Conservation (phyloP, 177 flowering plant genomes). For the Tripterygium wilfordii region DNA sequence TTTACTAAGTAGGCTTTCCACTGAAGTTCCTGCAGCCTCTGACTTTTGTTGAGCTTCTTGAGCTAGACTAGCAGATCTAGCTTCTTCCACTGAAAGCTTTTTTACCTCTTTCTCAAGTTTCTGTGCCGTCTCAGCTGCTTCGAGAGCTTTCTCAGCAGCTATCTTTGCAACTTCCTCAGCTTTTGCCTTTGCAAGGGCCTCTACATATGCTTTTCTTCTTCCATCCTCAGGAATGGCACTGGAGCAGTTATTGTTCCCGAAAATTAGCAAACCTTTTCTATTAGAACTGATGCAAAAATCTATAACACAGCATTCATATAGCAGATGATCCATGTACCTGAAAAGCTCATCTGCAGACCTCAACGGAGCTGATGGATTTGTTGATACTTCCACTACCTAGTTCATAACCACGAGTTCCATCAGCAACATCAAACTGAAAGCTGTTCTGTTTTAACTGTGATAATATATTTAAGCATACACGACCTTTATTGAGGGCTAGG, state of each 20-base stretch:
- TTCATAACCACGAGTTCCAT: neutral
- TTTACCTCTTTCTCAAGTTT: constrained; percentile 51
- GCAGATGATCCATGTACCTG: constrained; percentile 40
- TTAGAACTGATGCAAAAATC: too few relatives aligned
- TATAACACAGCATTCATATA: neutral
- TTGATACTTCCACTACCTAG: constrained; percentile 76
- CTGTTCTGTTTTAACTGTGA: too few relatives aligned
- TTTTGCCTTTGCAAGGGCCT: constrained; percentile 58
- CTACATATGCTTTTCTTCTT: constrained; percentile 76
- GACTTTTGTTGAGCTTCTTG: constrained; percentile 65
- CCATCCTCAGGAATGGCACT: constrained; percentile 89
- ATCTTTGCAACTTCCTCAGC: constrained; percentile 72
- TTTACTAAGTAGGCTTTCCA: constrained; percentile 44
- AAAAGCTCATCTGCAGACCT: constrained; percentile 58
- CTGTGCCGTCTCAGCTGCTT: constrained; percentile 57
- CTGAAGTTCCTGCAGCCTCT: constrained; percentile 49
- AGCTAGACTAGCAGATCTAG: constrained; percentile 41
- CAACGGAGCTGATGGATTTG: constrained; percentile 68
- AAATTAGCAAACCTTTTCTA: constrained; percentile 1
- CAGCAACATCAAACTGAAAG: too few relatives aligned
- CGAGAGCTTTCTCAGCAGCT: constrained; percentile 58
- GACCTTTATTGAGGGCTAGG: too few relatives aligned
- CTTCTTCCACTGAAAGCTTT: constrained; percentile 52
- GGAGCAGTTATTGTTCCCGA: neutral
- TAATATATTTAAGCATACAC: too few relatives aligned